phyloP scores from a whole-genome alignment of 192 early-diverging fungal species.

The Blastocladiella britannica region DNA sequence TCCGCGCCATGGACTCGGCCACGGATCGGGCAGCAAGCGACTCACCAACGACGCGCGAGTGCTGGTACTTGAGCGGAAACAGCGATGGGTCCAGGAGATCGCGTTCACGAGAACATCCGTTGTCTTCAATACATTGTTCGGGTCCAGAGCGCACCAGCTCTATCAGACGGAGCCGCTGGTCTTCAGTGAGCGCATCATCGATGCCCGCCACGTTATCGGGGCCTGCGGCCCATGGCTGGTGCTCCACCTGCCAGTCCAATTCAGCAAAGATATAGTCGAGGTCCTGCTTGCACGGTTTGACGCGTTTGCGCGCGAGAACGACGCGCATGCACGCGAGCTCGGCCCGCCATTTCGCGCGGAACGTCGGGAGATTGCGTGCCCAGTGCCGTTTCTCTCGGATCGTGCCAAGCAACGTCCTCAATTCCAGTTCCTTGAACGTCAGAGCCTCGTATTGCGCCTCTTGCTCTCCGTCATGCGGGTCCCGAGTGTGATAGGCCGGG shows the following conservation, averaged over 20 bases:
- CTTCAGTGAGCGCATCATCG: slow-evolving; percentile 14
- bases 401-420: slow-evolving; percentile 13
- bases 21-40: too few species aligned
- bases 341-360: slow-evolving; percentile 6
- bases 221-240: slow-evolving; percentile 11
- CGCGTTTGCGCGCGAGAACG: too few species aligned
- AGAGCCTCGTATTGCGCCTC: background rate
- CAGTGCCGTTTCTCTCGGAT: slow-evolving; percentile 27
- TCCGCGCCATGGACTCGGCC: too few species aligned
- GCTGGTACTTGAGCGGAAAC: slow-evolving; percentile 19
- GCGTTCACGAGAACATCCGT: slow-evolving; percentile 22
- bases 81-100: slow-evolving; percentile 31
- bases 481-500: too few species aligned
- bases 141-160: slow-evolving; percentile 13
- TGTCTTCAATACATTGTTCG: slow-evolving; percentile 14
- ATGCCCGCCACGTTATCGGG: slow-evolving; percentile 5
- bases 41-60: slow-evolving; percentile 1
- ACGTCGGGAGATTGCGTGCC: slow-evolving; percentile 6
- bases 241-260: slow-evolving; percentile 14
- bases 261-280: slow-evolving; percentile 22
- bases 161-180: slow-evolving; percentile 12
- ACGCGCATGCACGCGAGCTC: slow-evolving; percentile 9
- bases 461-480: background rate
- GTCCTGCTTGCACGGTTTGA: slow-evolving; percentile 19
- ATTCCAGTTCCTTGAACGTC: background rate